phyloP scores from a whole-genome alignment of 768 basidiomycete species.

The Hortiboletus flavorubellus region DNA sequence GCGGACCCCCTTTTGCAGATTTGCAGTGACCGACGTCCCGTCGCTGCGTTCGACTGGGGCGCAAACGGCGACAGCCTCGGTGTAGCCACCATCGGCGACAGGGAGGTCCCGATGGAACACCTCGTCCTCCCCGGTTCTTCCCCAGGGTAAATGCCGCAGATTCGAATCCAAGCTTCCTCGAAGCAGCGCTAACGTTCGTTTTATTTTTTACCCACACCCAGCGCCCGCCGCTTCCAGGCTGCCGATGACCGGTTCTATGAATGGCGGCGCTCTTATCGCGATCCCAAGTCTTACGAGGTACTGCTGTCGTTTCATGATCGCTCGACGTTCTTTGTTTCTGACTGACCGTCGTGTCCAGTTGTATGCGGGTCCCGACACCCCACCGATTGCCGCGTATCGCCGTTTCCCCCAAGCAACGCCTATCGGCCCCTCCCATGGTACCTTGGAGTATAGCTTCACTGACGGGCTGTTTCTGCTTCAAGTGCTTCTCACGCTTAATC shows the following conservation, averaged over 20 bases:
- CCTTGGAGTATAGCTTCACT: conserved; percentile 61
- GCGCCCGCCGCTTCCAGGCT: conserved; percentile 58
- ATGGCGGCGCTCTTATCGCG: conserved; percentile 55
- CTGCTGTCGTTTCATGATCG: conserved; percentile 26
- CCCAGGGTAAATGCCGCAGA: conserved; percentile 38
- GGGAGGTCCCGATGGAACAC: conserved; percentile 58
- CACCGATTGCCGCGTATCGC: conserved; percentile 56
- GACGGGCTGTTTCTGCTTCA: conserved; percentile 60
- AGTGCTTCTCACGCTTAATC: conserved; percentile 59
- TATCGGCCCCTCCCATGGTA: conserved; percentile 62
- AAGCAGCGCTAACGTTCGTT: conserved; percentile 6
- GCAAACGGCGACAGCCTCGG: conserved; percentile 33
- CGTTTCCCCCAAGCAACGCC: conserved; percentile 49
- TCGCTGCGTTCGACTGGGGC: conserved; percentile 51
- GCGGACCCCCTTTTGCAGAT: conserved; percentile 18
- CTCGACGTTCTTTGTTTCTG: background rate
- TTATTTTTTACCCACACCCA: conserved; percentile 26
- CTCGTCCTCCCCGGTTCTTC: conserved; percentile 53
- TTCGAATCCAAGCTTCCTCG: background rate
- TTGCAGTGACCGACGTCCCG: conserved; percentile 46
- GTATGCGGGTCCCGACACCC: conserved; percentile 44
- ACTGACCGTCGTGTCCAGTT: conserved; percentile 36
- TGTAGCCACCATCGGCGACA: conserved; percentile 48
- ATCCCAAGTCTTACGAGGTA: conserved; percentile 60
- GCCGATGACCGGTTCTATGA: conserved; percentile 58